A percentile compares a stretch with the other conserved stretches of the same genome.
Evolutionary conservation across 139 green algal genomes (phyloP).

Genomic region (Picochlorum sp.): DNA sequence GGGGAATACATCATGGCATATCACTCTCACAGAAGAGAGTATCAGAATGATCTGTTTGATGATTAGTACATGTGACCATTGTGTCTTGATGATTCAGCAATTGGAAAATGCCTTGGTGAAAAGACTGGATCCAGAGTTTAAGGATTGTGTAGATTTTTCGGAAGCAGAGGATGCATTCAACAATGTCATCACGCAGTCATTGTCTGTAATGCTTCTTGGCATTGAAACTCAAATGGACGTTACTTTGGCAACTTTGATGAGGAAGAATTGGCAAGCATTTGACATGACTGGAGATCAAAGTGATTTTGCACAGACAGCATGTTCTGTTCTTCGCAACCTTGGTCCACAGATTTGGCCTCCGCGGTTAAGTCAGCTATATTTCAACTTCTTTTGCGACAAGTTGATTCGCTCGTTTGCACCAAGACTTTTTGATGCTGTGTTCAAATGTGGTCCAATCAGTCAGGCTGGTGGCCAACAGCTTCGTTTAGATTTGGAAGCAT

Average conservation of each 20-base stretch:
- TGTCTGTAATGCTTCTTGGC: constrained; percentile 76
- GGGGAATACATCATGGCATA: constrained; percentile 55
- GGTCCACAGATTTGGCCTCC: constrained; percentile 37
- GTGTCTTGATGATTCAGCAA: constrained; percentile 54
- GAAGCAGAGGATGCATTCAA: constrained; percentile 75
- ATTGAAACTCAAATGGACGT: constrained; percentile 82
- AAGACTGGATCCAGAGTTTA: constrained; percentile 43
- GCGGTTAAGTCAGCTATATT: constrained; percentile 39
- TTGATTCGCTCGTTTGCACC: constrained; percentile 77
- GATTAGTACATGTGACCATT: constrained; percentile 90
- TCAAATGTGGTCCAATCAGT: constrained; percentile 37
- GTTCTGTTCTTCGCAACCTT: constrained; percentile 41
- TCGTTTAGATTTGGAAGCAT: constrained; percentile 63
- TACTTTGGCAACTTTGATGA: constrained; percentile 45
- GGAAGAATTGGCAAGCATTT: constrained; percentile 47
- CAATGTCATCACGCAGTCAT: constrained; percentile 55
- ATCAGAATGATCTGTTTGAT: constrained; percentile 66
- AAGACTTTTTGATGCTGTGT: constrained; percentile 60
- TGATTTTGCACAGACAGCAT: constrained; percentile 59
- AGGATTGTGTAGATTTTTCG: constrained; percentile 54
- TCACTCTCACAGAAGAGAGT: constrained; percentile 38
- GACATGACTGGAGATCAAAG: constrained; percentile 81
- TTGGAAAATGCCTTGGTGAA: constrained; percentile 47
- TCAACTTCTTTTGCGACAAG: constrained; percentile 93
- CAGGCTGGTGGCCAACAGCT: constrained; percentile 59